Percentiles rank a stretch among this genome's conserved stretches.
These are phyloP conservation scores for Acacia confusa DNA, from an alignment of 306 rosid species.

Conservation along the genomic window DNA sequence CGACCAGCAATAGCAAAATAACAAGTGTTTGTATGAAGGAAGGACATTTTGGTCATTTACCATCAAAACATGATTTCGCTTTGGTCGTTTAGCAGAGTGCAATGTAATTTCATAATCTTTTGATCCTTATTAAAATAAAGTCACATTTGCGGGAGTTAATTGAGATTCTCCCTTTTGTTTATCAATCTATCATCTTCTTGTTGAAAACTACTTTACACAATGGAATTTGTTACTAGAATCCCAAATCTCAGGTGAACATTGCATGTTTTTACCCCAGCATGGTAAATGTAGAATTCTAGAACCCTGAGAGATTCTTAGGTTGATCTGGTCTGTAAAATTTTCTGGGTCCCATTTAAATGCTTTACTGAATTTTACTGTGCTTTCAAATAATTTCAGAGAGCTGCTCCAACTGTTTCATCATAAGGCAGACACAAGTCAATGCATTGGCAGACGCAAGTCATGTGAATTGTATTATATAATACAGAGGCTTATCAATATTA, in stretches of 20 bases:
- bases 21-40: too few species aligned
- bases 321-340: background rate
- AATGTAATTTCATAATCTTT: too few species aligned
- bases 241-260: background rate
- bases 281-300: background rate
- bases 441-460: background rate
- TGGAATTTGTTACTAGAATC: background rate
- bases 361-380: background rate
- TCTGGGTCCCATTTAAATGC: background rate
- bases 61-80: too few species aligned
- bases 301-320: background rate
- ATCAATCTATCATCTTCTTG: background rate
- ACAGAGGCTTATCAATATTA: background rate
- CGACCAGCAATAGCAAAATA: too few species aligned
- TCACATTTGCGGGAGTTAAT: too few species aligned
- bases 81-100: too few species aligned
- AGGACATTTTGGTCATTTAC: too few species aligned
- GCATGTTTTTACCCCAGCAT: background rate
- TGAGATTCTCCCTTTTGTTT: background rate
- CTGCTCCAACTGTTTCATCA: slow-evolving; percentile 48
- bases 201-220: background rate
- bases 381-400: slow-evolving; percentile 54
- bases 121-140: too few species aligned
- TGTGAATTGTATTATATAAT: background rate
- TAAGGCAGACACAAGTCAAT: slow-evolving; percentile 24